Base-by-base conservation (phyloP, 2,329 filamentous ascomycete species). In the Alternaria panax region DNA sequence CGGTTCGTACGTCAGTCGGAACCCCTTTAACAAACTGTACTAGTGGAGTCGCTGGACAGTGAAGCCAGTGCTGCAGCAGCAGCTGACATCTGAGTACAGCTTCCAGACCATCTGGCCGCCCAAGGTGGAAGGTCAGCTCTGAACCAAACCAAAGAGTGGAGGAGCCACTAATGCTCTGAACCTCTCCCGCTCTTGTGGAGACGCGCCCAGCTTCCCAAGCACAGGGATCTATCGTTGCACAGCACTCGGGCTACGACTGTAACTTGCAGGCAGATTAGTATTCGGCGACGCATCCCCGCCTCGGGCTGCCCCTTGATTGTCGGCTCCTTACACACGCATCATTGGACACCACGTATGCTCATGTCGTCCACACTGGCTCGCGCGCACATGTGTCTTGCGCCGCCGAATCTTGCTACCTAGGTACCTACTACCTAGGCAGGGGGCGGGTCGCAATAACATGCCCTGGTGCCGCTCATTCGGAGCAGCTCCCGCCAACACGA, bases 401-500 rank as follows among this genome's bases (percentile, higher is more conserved):
- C 28, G 38, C 54, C 16, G 20, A 28, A 63, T 57, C 57, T 61
- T 57, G 42, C 38, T 41, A 24, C 38, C 38, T 24, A 24, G 38
- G 30, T 16, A n/a, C n/a, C n/a, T n/a, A n/a, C n/a, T n/a, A n/a
- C n/a, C n/a, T n/a, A 34, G 9, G 40, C 22, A 54, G 47, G 22
- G 43, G 36, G 38, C 36, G 27, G 34, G 12, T 42, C 42, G 43
- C 43, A 18, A 50, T 40, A 27, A 11, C 27, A 30, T 41, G 53
- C 34, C 53, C 34, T 34, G 42, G 30, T 59, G 36, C 54, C 47
- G 43, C 53, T 27, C 41, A 12, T 30, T 51, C 38, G 42, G 54
- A 51, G 54, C 40, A 51, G 63, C 61, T 66, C 61, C 60, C 60
- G 60, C 40, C 40, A 51, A 51, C 25, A 53, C 38, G 51, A 51